These are phyloP conservation scores for Apodospora peruviana DNA, from an alignment of 495 filamentous ascomycete species.

Conservation along the genomic window DNA sequence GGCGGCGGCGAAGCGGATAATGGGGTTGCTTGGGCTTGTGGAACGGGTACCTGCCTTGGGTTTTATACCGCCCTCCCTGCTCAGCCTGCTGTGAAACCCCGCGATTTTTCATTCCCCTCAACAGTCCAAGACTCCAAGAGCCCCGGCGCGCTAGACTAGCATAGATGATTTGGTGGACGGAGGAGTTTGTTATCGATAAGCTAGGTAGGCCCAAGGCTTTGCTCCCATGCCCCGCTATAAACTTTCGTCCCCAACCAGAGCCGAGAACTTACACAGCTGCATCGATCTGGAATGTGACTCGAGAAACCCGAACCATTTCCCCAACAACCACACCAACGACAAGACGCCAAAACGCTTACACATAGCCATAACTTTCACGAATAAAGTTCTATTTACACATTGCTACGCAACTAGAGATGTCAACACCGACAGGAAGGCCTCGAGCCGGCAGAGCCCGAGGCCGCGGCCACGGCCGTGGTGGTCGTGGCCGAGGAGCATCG, in stretches of 20 bases:
- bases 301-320: not conserved
- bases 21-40: not conserved
- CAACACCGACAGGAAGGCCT: not conserved
- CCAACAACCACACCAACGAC: not conserved
- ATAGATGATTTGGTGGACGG: too few species aligned
- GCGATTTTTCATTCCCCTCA: too few species aligned
- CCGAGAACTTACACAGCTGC: not conserved
- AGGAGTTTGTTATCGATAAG: constrained; percentile 1
- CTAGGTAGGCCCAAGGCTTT: too few species aligned
- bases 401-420: not conserved
- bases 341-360: too few species aligned
- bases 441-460: not conserved
- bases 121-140: too few species aligned
- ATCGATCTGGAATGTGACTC: not conserved
- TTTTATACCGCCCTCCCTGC: too few species aligned
- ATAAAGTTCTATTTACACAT: not conserved
- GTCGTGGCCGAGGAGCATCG: too few species aligned
- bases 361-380: too few species aligned
- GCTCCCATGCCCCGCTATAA: constrained; percentile 8
- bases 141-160: too few species aligned
- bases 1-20: not conserved
- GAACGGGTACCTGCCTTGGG: too few species aligned
- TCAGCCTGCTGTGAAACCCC: too few species aligned
- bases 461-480: too few species aligned
- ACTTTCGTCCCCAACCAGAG: constrained; percentile 11